phyloP scores from a whole-genome alignment of 2,329 filamentous ascomycete genomes.

The Sclerotinia minor region DNA sequence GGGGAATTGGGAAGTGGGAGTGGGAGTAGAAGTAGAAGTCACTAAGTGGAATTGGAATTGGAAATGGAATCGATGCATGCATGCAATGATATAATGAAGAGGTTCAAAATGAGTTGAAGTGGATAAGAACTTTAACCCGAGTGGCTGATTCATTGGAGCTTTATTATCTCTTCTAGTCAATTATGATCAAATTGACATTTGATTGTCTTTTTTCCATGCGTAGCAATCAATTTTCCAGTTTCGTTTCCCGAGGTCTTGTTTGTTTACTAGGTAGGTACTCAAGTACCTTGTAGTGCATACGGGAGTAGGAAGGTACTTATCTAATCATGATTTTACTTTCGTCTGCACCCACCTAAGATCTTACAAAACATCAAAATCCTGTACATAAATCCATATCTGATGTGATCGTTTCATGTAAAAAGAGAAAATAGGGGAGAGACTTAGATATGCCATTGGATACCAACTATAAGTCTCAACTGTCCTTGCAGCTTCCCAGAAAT shows the following conservation, averaged over 20 bases:
- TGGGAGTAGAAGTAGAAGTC: too few relatives aligned
- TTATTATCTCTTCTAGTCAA: background rate
- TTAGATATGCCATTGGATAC: slow-evolving; percentile 26
- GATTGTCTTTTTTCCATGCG: background rate
- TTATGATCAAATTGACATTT: background rate
- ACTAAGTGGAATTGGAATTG: too few relatives aligned
- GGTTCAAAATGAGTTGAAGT: background rate
- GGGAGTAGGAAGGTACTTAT: background rate
- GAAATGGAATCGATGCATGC: background rate
- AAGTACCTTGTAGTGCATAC: too few relatives aligned
- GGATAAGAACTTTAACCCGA: too few relatives aligned
- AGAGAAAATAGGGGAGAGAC: slow-evolving; percentile 25
- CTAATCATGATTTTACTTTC: background rate
- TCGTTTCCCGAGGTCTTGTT: background rate
- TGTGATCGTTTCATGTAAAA: slow-evolving; percentile 2
- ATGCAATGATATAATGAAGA: background rate
- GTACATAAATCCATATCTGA: background rate
- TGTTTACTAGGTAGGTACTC: too few relatives aligned
- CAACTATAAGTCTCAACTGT: slow-evolving; percentile 25
- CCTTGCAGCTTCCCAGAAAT: slow-evolving; percentile 17
- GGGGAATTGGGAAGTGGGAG: background rate
- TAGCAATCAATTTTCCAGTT: too few relatives aligned
- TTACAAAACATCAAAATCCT: background rate
- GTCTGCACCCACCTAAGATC: too few relatives aligned
- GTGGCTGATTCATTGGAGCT: background rate